A percentile compares a stretch with the other conserved stretches of the same genome.
Conservation (phyloP, 176 grass and related monocot species). For the Areca catechu region DNA sequence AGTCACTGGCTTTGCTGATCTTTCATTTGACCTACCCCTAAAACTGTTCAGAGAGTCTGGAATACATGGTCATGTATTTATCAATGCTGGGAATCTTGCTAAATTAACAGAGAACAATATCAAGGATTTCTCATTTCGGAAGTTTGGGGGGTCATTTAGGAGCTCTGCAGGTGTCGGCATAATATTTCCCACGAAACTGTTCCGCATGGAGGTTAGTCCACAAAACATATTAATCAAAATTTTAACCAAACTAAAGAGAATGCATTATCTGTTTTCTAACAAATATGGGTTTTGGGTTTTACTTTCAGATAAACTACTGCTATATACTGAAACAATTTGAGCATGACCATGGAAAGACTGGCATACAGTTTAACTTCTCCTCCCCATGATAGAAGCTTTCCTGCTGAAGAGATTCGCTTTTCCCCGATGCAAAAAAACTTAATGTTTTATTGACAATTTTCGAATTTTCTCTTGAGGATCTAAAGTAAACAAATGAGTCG, state of each 20-base stretch:
- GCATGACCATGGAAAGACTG: constrained; percentile 71
- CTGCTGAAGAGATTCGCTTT: no score
- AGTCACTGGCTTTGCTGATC: constrained; percentile 69
- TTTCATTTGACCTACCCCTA: constrained; percentile 76
- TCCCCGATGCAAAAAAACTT: no score
- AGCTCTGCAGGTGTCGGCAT: constrained; percentile 75
- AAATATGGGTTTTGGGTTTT: constrained; percentile 1
- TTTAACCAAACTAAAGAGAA: not conserved
- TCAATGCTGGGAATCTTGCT: constrained; percentile 55
- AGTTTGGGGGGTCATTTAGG: constrained; percentile 50
- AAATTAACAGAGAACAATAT: constrained; percentile 54
- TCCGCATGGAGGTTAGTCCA: constrained; percentile 69
- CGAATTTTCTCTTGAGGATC: no score
- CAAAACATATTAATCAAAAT: not conserved
- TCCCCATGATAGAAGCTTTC: constrained; percentile 21
- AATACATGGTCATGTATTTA: constrained; percentile 72
- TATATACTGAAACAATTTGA: constrained; percentile 73
- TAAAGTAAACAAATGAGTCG: no score
- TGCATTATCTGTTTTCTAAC: not conserved
- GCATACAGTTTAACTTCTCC: constrained; percentile 93
- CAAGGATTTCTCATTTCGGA: constrained; percentile 42
- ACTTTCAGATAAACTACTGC: constrained; percentile 85
- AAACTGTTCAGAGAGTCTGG: constrained; percentile 69
- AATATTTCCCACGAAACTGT: constrained; percentile 79
- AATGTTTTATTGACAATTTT: no score